Evolutionary conservation across 2,329 filamentous ascomycete species (phyloP), one percentile per base, ranked within the genome.

Genomic region (Fusarium citri): DNA sequence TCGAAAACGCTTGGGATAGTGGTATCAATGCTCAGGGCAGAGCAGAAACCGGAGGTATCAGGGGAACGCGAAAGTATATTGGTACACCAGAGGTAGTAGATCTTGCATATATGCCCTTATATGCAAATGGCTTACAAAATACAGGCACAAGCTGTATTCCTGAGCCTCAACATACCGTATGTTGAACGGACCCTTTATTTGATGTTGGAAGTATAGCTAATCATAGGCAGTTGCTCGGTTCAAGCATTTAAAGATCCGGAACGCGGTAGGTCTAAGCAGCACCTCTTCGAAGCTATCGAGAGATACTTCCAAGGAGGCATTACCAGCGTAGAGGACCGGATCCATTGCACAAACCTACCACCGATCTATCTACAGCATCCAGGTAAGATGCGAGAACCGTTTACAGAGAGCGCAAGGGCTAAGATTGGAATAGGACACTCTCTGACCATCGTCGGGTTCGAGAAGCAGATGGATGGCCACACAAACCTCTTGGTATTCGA

Each of bases 361-460:
- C 94, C 96, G 0, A 90, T 98, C 42, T 98, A 98, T 79, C 89
- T 97, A 66, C 95, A 98, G 77, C 93, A 96, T 73, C 89, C 89
- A 69, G 91, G 90, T 89, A 81, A 62, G 79, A 68, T 14, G n/a
- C 15, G 15, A 12, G 2, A 8, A 18, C 6, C 16, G 15, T 7
- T 4, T 14, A 15, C 7, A 46, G 40, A 3, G 10, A 31, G 8
- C 7, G 2, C 9, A 46, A 25, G 16, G 2, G 31, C 72, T 69
- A 49, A 69, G 7, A 23, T 12, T n/a, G 37, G 23, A 5, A 37
- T 26, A 86, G 93, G 94, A 5, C 95, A 98, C 78, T 98, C 94
- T 2, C 85, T 97, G 83, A 97, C 94, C 1, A 94, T 98, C 54
- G 85, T 98, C 57, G 95, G 95, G 0, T 85, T 97, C 26, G 94